phyloP scores from a whole-genome alignment of 345 rosid genomes.

The Raphanus sativus region DNA sequence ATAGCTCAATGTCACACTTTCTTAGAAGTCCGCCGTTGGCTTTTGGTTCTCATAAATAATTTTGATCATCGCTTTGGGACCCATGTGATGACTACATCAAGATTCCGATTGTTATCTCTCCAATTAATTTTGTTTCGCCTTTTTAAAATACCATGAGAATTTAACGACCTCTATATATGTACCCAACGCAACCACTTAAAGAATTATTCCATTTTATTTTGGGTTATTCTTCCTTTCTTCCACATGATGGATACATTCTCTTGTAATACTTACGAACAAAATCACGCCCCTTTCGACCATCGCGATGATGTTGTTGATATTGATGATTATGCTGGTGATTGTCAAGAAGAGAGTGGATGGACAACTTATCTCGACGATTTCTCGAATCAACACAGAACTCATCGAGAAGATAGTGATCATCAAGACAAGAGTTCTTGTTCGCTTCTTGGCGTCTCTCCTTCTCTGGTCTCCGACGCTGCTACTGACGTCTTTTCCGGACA shows the following conservation, averaged over 20 bases:
- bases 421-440: constrained; percentile 43
- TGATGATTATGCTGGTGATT: constrained; percentile 8
- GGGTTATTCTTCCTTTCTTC: constrained; percentile 21
- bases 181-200: constrained; percentile 27
- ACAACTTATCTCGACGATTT: constrained; percentile 76
- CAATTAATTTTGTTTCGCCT: constrained; percentile 14
- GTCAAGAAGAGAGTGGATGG: constrained; percentile 86
- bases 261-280: constrained; percentile 32
- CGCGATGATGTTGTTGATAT: constrained; percentile 10
- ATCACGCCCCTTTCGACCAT: constrained; percentile 13
- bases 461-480: constrained; percentile 77
- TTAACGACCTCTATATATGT: constrained; percentile 21
- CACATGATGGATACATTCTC: constrained; percentile 40
- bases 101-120: constrained; percentile 34
- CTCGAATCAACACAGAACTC: constrained; percentile 35
- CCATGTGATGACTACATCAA: constrained; percentile 39
- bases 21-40: constrained; percentile 29
- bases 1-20: constrained; percentile 22
- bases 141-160: constrained; percentile 14
- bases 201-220: constrained; percentile 25
- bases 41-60: constrained; percentile 6
- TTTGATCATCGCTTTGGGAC: constrained; percentile 36
- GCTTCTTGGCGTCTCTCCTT: constrained; percentile 45
- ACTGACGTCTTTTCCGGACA: constrained; percentile 41
- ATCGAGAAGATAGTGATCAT: constrained; percentile 24